Evolutionary conservation across 345 rosid species (phyloP).

Genomic region (Citrus reticulata): DNA sequence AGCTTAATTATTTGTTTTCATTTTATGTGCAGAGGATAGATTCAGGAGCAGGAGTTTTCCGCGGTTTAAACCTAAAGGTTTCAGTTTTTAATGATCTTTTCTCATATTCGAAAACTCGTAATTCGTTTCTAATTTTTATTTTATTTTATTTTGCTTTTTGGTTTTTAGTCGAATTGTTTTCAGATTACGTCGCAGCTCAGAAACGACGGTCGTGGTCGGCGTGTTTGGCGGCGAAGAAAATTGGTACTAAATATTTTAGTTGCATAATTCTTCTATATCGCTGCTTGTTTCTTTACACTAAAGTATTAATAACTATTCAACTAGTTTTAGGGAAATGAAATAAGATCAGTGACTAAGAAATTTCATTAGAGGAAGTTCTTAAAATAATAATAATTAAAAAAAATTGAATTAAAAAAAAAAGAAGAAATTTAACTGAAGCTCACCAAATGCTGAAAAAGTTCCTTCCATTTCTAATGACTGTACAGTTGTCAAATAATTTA

Average conservation of each 20-base stretch:
- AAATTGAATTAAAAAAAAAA: no score
- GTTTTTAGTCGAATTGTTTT: not conserved
- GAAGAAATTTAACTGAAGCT: not conserved
- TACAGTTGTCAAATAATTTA: not conserved
- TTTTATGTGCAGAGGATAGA: conserved; percentile 30
- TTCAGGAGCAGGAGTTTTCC: conserved; percentile 18
- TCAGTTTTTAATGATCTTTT: not conserved
- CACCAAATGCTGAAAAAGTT: not conserved
- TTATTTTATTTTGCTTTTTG: not conserved
- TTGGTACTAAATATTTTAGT: conserved; percentile 32
- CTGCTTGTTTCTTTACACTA: not conserved
- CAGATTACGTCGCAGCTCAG: conserved; percentile 42
- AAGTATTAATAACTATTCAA: no score
- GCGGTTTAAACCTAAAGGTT: conserved; percentile 24
- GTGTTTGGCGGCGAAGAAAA: conserved; percentile 72
- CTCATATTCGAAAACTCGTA: not conserved
- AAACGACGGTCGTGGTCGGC: conserved; percentile 44
- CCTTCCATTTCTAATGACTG: not conserved
- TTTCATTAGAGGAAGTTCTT: not conserved
- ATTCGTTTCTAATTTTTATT: not conserved
- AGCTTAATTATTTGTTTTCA: not conserved
- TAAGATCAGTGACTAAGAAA: not conserved
- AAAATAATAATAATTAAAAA: no score
- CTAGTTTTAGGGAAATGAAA: not conserved
- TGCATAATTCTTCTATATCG: not conserved